Conservation (phyloP, 345 rosid species). For the Linum usitatissimum region DNA sequence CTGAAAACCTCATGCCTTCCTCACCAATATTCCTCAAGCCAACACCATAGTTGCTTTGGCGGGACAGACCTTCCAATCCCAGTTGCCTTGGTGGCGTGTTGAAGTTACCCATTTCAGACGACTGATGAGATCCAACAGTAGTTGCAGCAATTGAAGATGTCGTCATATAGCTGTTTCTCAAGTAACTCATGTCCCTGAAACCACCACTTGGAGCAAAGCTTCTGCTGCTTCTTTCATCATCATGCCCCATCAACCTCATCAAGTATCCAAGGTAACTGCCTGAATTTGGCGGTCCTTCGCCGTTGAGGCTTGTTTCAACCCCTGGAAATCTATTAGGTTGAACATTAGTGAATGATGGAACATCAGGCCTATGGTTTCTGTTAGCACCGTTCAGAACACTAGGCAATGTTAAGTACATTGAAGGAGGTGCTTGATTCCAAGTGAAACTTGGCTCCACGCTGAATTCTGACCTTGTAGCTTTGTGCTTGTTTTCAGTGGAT, state of each 20-base stretch:
- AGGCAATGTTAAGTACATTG: conserved; percentile 29
- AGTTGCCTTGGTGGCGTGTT: conserved; percentile 19
- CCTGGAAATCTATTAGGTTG: conserved; percentile 20
- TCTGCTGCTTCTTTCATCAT: conserved; percentile 21
- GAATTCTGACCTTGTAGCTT: conserved; percentile 15
- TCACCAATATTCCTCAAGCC: conserved; percentile 29
- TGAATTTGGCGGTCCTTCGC: conserved; percentile 23
- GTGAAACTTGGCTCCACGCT: conserved; percentile 12
- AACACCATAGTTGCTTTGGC: conserved; percentile 12
- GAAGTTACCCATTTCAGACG: conserved; percentile 18
- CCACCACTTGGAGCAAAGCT: conserved; percentile 14
- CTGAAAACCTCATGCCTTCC: conserved; percentile 19
- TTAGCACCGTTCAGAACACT: conserved; percentile 10
- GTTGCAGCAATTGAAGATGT: conserved; percentile 18
- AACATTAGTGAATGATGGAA: conserved; percentile 17
- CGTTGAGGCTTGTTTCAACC: conserved; percentile 10
- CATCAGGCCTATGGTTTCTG: conserved; percentile 19
- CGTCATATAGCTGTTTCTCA: conserved; percentile 12
- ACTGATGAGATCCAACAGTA: conserved; percentile 26
- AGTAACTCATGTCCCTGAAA: conserved; percentile 12
- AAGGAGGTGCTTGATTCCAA: conserved; percentile 22
- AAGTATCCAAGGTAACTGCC: conserved; percentile 24
- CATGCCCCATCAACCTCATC: conserved; percentile 19
- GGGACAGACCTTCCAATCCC: conserved; percentile 20
- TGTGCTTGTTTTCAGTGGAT: conserved; percentile 12